A percentile compares a stretch with the other conserved stretches of the same genome.
Conservation (phyloP, 495 filamentous ascomycete species). For the Terfezia claveryi region DNA sequence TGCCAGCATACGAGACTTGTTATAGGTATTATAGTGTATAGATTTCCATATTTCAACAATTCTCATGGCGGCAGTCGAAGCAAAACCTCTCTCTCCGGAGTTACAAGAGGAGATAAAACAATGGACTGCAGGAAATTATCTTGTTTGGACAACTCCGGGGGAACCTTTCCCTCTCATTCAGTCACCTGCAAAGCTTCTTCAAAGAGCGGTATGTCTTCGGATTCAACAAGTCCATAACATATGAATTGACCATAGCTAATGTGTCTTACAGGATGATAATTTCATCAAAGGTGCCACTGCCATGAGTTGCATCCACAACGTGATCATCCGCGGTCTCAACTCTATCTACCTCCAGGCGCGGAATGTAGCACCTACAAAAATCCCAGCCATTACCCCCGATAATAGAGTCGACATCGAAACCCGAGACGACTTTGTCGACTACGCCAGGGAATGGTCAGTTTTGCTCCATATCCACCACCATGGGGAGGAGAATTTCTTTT, state of each 20-base stretch:
- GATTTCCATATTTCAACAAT: no score
- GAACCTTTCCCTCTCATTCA: background rate
- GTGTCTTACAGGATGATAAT: slow-evolving; percentile 10
- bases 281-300: slow-evolving; percentile 21
- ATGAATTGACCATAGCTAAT: no score
- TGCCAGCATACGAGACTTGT: no score
- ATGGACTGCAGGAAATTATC: no score
- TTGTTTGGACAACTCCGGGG: background rate
- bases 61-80: no score
- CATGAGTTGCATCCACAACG: slow-evolving; percentile 28
- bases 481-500: slow-evolving; percentile 25
- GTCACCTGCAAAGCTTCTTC: background rate
- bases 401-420: slow-evolving; percentile 7
- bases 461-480: slow-evolving; percentile 25
- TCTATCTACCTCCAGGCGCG: slow-evolving; percentile 29
- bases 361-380: slow-evolving; percentile 12
- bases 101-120: no score
- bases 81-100: no score
- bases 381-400: background rate
- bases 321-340: slow-evolving; percentile 28
- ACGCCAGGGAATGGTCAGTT: slow-evolving; percentile 18
- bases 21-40: no score
- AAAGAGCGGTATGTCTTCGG: no score
- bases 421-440: slow-evolving; percentile 22
- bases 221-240: no score